phyloP scores from a whole-genome alignment of 768 basidiomycete genomes.

The Dictyophora rubrovolvata region DNA sequence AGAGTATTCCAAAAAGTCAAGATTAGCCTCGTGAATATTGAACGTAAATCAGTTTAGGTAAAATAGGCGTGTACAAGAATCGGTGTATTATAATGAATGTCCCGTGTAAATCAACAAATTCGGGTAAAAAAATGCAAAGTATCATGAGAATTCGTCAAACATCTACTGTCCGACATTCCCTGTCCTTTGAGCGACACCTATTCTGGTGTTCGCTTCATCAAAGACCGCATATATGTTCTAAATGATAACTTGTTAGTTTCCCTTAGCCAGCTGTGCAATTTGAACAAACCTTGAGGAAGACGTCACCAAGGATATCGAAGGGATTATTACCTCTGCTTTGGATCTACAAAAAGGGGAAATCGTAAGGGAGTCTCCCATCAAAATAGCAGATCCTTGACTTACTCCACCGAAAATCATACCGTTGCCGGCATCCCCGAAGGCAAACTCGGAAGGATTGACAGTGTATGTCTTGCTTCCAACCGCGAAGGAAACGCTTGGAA shows the following conservation, averaged over 20 bases:
- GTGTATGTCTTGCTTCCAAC: slow-evolving; percentile 25
- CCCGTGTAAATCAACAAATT: too few relatives aligned
- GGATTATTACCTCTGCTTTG: slow-evolving; percentile 23
- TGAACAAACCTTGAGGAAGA: slow-evolving; percentile 13
- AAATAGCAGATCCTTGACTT: background rate
- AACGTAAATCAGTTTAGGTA: too few relatives aligned
- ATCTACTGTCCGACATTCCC: slow-evolving; percentile 10
- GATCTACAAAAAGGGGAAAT: slow-evolving; percentile 15
- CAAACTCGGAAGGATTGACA: slow-evolving; percentile 16
- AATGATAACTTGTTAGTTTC: background rate
- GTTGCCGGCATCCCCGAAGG: slow-evolving; percentile 16
- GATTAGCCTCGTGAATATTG: too few relatives aligned
- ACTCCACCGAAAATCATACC: slow-evolving; percentile 18
- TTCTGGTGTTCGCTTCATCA: slow-evolving; percentile 10
- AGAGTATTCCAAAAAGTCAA: too few relatives aligned
- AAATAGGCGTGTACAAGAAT: too few relatives aligned
- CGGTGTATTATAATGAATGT: too few relatives aligned
- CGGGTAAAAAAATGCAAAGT: too few relatives aligned
- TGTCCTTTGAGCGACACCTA: slow-evolving; percentile 12
- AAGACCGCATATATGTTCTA: slow-evolving; percentile 23
- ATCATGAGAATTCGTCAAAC: too few relatives aligned
- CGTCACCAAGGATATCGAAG: slow-evolving; percentile 25
- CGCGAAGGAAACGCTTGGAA: slow-evolving; percentile 25
- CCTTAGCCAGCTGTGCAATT: background rate
- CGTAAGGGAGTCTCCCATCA: background rate